Percentiles rank a stretch among this genome's conserved stretches.
phyloP scores from a whole-genome alignment of 2,329 filamentous ascomycete genomes.

The Alternaria viburni region DNA sequence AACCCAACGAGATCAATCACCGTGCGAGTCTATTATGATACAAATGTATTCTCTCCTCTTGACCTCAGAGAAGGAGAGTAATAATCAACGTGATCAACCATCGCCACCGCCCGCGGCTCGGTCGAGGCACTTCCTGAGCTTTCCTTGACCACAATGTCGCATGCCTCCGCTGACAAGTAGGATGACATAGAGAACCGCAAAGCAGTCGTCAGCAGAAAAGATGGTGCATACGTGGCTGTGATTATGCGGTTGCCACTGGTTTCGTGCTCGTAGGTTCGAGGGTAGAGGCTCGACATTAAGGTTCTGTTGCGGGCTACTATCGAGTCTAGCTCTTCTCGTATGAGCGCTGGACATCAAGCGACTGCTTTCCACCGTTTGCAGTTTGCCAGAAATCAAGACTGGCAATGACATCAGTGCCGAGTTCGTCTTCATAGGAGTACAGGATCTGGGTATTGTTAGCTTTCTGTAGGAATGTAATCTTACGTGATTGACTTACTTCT shows the following conservation, averaged over 20 bases:
- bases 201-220: neutral
- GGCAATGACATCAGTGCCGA: conserved; percentile 90
- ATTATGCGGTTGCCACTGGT: neutral
- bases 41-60: conserved; percentile 7
- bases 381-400: conserved; percentile 89
- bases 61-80: neutral
- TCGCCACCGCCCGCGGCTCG: conserved; percentile 12
- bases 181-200: neutral
- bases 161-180: neutral
- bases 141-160: neutral
- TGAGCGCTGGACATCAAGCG: conserved; percentile 33
- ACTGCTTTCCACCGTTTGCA: conserved; percentile 35
- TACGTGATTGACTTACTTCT: conserved; percentile 68
- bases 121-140: conserved; percentile 3
- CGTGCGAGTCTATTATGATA: conserved; percentile 14
- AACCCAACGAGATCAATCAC: conserved; percentile 3
- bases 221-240: neutral
- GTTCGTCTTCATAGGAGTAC: conserved; percentile 96
- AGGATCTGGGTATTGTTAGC: conserved; percentile 71
- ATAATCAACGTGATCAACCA: conserved; percentile 4
- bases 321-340: conserved; percentile 34
- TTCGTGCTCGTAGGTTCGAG: conserved; percentile 7
- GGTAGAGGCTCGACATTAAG: conserved; percentile 5
- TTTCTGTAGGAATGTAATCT: neutral
- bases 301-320: neutral